These are phyloP conservation scores for Fusarium brachygibbosum DNA, from an alignment of 2,329 filamentous ascomycete species.

Conservation along the genomic window DNA sequence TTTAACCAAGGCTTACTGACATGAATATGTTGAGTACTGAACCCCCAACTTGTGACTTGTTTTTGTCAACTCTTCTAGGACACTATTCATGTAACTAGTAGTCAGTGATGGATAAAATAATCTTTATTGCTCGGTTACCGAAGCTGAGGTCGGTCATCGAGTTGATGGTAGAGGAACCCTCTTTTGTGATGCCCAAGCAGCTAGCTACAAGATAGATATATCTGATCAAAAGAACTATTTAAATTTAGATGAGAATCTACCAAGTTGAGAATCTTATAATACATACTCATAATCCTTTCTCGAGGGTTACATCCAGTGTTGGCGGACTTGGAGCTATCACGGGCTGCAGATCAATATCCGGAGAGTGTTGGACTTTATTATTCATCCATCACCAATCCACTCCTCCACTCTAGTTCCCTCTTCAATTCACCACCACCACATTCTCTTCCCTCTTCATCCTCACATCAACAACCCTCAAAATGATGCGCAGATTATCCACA, in stretches of 20 bases:
- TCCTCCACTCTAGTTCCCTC: constrained; percentile 8
- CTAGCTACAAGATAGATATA: neutral
- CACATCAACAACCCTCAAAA: constrained; percentile 29
- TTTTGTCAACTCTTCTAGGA: constrained; percentile 17
- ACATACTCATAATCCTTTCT: neutral
- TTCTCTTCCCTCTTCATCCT: neutral
- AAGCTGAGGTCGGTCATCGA: constrained; percentile 42
- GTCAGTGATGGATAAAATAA: neutral
- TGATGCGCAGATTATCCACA: constrained; percentile 54
- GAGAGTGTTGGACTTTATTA: constrained; percentile 36
- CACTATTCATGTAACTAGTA: neutral
- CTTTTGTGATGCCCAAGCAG: neutral
- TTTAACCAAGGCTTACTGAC: constrained; percentile 48
- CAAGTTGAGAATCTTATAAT: too few species aligned
- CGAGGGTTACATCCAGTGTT: neutral
- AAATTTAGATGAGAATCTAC: neutral
- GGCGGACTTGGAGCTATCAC: constrained; percentile 12
- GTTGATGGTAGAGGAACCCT: neutral
- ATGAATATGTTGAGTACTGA: constrained; percentile 5
- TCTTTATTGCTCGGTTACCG: constrained; percentile 16
- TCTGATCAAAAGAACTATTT: neutral
- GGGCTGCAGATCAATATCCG: constrained; percentile 14
- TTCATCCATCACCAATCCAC: constrained; percentile 33
- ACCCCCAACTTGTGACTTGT: neutral
- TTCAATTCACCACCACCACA: neutral